These are phyloP conservation scores for Chondrostereum purpureum DNA, from an alignment of 1,284 basidiomycete species.

Conservation along the genomic window DNA sequence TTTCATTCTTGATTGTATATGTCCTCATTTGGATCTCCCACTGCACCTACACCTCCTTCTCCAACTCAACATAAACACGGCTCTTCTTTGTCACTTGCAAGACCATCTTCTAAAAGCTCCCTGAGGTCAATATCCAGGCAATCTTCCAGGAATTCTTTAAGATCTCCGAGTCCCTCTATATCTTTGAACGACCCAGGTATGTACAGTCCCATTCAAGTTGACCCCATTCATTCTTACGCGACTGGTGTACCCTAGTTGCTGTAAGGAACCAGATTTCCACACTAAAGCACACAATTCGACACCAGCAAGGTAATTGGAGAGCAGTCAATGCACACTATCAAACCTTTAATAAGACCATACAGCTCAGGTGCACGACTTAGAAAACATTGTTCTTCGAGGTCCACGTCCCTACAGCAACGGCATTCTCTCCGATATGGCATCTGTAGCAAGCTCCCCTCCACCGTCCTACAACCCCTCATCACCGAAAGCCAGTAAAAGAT, in stretches of 20 bases:
- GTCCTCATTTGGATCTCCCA: too few species aligned
- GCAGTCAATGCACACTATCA: not conserved
- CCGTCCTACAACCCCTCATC: slow-evolving; percentile 30
- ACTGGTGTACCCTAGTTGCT: too few species aligned
- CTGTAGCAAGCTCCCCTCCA: slow-evolving; percentile 24
- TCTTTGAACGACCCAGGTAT: slow-evolving; percentile 55
- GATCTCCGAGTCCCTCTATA: slow-evolving; percentile 47
- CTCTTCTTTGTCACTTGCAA: too few species aligned
- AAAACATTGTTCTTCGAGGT: slow-evolving; percentile 55
- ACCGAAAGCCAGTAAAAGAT: slow-evolving; percentile 47
- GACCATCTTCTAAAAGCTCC: too few species aligned
- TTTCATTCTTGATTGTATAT: too few species aligned
- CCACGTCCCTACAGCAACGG: slow-evolving; percentile 44
- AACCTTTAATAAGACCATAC: not conserved
- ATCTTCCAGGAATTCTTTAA: slow-evolving; percentile 51
- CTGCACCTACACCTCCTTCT: too few species aligned
- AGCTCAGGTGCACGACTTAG: slow-evolving; percentile 61
- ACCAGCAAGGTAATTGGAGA: slow-evolving; percentile 39
- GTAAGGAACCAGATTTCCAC: slow-evolving; percentile 69
- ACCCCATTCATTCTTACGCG: too few species aligned
- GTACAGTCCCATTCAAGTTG: slow-evolving; percentile 11
- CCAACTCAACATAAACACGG: too few species aligned
- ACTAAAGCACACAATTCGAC: slow-evolving; percentile 69
- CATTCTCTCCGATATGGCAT: slow-evolving; percentile 6
- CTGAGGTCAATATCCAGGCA: slow-evolving; percentile 45